Evolutionary conservation across 495 filamentous ascomycete species (phyloP).

Genomic region (Aspergillus bertholletiae): DNA sequence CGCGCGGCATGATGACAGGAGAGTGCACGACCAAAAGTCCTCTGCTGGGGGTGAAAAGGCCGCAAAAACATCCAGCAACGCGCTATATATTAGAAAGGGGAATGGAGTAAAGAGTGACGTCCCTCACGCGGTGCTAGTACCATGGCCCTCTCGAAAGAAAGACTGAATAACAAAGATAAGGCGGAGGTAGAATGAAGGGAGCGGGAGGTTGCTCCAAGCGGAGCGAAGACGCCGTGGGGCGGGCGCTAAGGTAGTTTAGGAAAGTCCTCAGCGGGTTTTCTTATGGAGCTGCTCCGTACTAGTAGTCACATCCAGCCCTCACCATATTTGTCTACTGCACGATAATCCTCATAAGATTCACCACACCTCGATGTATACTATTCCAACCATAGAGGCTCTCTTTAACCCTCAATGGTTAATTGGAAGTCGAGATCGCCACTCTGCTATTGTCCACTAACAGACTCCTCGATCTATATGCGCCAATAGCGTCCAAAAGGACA

Average conservation of each 20-base stretch:
- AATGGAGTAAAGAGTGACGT: not conserved
- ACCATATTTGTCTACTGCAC: no score
- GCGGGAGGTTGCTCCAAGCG: not conserved
- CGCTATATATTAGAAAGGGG: not conserved
- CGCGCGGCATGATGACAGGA: constrained; percentile 29
- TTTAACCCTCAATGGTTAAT: no score
- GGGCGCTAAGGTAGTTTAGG: not conserved
- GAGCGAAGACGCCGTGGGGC: not conserved
- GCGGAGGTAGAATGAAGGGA: not conserved
- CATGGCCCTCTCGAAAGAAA: not conserved
- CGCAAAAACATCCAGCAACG: constrained; percentile 36
- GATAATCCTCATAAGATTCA: no score
- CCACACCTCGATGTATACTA: no score
- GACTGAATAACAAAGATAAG: no score
- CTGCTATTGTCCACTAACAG: no score
- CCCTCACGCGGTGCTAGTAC: not conserved
- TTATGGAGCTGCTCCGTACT: not conserved
- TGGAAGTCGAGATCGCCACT: no score
- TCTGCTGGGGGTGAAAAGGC: constrained; percentile 19
- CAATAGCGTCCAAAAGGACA: no score
- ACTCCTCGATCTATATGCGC: no score
- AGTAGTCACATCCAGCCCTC: no score
- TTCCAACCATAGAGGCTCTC: no score
- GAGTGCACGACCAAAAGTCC: constrained; percentile 24
- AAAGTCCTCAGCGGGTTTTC: not conserved